Percentiles rank a stretch among this genome's conserved stretches.
Evolutionary conservation across 2,329 filamentous ascomycete species (phyloP).

Genomic region (Apiospora arundinis): DNA sequence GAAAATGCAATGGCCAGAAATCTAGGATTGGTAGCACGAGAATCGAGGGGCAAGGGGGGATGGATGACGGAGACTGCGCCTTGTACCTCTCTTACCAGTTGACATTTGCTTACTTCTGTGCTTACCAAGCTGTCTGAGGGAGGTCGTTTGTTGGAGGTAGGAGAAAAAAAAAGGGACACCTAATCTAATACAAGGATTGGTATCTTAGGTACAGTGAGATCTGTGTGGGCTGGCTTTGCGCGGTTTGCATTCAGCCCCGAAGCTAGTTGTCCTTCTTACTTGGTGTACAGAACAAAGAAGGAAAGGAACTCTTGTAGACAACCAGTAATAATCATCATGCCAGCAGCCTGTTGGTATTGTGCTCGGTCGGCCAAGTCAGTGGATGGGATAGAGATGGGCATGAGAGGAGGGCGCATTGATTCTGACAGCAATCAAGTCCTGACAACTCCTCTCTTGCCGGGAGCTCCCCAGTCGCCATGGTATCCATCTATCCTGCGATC

Average conservation of each 20-base stretch:
- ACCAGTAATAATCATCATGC: slow-evolving; percentile 3
- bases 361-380: not conserved
- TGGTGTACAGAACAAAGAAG: not conserved
- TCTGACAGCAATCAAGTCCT: slow-evolving; percentile 16
- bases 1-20: not conserved
- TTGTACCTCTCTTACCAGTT: slow-evolving; percentile 2
- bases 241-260: slow-evolving; percentile 13
- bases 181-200: slow-evolving; percentile 19
- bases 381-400: not conserved
- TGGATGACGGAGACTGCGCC: slow-evolving; percentile 1
- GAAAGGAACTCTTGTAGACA: not conserved
- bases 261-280: slow-evolving; percentile 5
- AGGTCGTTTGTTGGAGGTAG: not conserved
- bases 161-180: slow-evolving; percentile 8
- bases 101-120: not conserved
- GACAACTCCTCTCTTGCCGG: not conserved
- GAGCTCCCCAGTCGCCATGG: slow-evolving; percentile 2
- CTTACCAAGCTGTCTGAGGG: slow-evolving; percentile 12
- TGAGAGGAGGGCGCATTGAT: slow-evolving; percentile 3
- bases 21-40: not conserved
- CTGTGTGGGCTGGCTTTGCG: slow-evolving; percentile 8
- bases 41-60: slow-evolving; percentile 10
- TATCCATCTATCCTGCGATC: slow-evolving; percentile 8
- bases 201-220: slow-evolving; percentile 16
- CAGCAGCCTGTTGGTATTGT: not conserved